Evolutionary conservation across 75 land plant species (phyloP).

Genomic region (Picea sitchensis): DNA sequence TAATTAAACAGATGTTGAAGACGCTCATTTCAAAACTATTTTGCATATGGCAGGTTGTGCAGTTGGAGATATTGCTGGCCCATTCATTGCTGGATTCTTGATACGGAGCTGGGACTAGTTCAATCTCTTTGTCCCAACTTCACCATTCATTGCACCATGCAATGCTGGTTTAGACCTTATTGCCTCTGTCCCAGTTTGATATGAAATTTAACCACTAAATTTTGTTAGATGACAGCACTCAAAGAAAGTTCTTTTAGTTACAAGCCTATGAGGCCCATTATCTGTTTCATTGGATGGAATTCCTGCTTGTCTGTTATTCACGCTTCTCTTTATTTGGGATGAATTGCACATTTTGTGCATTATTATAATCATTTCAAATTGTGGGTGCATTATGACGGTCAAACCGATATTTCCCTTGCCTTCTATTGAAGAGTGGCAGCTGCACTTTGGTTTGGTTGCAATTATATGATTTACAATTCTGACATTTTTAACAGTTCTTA

Average conservation of each 20-base stretch:
- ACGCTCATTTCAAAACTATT: background rate
- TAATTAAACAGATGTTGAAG: background rate
- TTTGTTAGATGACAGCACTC: background rate
- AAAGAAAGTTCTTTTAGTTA: too few species aligned
- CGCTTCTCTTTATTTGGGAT: background rate
- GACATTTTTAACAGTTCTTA: background rate
- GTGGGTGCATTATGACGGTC: background rate
- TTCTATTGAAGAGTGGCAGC: background rate
- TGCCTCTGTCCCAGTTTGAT: background rate
- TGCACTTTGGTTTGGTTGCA: too few species aligned
- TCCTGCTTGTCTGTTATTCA: background rate
- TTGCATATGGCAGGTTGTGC: constrained; percentile 38
- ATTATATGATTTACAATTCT: background rate
- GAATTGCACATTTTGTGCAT: background rate
- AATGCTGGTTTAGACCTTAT: background rate
- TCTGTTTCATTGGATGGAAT: too few species aligned
- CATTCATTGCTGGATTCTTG: constrained; percentile 3
- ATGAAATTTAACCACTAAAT: background rate
- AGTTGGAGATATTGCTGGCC: constrained; percentile 63
- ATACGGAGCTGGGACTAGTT: background rate
- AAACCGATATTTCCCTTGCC: background rate
- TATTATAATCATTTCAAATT: background rate
- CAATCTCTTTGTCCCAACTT: background rate
- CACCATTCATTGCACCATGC: background rate
- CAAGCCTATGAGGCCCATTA: too few species aligned